phyloP scores from a whole-genome alignment of 768 basidiomycete species.

The Hortiboletus campestris region DNA sequence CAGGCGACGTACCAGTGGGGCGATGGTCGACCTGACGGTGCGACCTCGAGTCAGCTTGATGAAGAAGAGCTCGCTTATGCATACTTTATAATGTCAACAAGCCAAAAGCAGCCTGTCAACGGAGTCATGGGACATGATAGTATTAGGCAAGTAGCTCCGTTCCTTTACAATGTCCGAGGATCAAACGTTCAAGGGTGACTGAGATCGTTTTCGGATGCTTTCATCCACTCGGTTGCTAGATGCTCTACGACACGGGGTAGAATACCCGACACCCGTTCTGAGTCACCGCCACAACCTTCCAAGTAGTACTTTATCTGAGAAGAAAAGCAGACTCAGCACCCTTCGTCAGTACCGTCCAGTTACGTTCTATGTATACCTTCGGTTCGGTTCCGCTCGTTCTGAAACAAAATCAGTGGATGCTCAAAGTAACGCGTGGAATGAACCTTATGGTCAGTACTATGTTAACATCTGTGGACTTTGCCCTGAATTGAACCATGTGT shows the following conservation, averaged over 20 bases:
- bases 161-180: background rate
- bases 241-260: constrained; percentile 60
- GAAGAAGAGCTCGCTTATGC: background rate
- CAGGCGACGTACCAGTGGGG: background rate
- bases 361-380: constrained; percentile 53
- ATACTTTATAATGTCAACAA: background rate
- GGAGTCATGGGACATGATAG: background rate
- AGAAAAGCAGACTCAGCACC: background rate
- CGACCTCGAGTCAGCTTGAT: background rate
- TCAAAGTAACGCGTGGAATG: constrained; percentile 11
- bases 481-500: constrained; percentile 84
- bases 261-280: constrained; percentile 42
- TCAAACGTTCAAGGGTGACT: constrained; percentile 29
- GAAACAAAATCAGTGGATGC: background rate
- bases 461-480: constrained; percentile 40
- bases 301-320: constrained; percentile 82
- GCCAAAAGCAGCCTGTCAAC: background rate
- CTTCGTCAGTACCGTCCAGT: background rate
- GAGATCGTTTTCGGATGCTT: constrained; percentile 52
- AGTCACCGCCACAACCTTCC: constrained; percentile 67
- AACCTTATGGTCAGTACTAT: constrained; percentile 74
- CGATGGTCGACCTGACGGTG: background rate
- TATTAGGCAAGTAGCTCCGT: background rate
- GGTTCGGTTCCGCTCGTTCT: constrained; percentile 92
- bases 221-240: constrained; percentile 67